Evolutionary conservation across 129 eudicot species (phyloP).

Genomic region (Heracleum sosnowskyi): DNA sequence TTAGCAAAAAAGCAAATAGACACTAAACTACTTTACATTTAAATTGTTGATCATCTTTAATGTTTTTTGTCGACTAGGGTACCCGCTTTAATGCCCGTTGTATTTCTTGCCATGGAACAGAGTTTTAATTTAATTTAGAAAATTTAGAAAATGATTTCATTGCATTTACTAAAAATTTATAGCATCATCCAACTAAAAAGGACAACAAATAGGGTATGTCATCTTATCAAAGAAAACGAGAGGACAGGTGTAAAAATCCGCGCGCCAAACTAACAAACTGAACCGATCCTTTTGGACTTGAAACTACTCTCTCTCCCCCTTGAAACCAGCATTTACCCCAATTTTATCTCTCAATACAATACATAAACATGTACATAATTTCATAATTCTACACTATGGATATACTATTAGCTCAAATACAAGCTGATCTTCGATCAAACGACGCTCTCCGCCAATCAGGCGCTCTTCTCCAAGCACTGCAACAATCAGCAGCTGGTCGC

Average conservation of each 20-base stretch:
- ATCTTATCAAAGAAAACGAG: too few relatives aligned
- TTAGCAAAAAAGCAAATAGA: too few relatives aligned
- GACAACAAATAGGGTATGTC: too few relatives aligned
- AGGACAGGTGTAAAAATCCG: neutral
- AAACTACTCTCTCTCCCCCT: neutral
- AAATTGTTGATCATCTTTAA: too few relatives aligned
- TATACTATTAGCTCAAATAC: constrained; percentile 89
- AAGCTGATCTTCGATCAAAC: constrained; percentile 95
- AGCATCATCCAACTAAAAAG: too few relatives aligned
- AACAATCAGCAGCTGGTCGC: constrained; percentile 94
- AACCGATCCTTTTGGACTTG: neutral
- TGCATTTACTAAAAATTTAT: too few relatives aligned
- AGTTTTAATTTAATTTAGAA: too few relatives aligned
- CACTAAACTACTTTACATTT: too few relatives aligned
- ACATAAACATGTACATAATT: neutral
- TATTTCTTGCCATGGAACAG: too few relatives aligned
- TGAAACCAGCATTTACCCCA: neutral
- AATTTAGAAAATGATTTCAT: too few relatives aligned
- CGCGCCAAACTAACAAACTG: neutral
- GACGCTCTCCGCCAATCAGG: constrained; percentile 93
- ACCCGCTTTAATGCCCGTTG: too few relatives aligned
- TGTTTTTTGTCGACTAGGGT: too few relatives aligned
- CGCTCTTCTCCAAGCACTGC: constrained; percentile 87
- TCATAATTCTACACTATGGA: constrained; percentile 37
- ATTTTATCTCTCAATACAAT: neutral